Conservation (phyloP, 164 flowering plant species). For the Magnolia officinalis region DNA sequence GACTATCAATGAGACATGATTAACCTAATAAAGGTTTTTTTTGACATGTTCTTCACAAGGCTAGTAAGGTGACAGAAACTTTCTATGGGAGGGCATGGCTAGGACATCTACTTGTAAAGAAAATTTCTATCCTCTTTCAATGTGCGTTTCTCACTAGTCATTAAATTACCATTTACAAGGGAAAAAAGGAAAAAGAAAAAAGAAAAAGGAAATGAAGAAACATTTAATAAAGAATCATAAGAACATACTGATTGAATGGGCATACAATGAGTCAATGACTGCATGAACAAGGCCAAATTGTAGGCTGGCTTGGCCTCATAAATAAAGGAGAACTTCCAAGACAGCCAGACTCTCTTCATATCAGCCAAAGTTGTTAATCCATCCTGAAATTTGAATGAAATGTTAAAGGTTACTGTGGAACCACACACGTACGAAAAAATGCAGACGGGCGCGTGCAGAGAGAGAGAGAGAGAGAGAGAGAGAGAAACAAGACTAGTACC, state of each 20-base stretch:
- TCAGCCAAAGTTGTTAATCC: conserved; percentile 53
- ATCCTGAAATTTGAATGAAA: conserved; percentile 28
- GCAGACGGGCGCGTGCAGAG: background rate
- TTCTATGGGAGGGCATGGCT: no score
- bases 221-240: background rate
- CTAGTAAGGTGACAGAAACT: no score
- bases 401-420: background rate
- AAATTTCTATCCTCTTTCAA: no score
- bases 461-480: background rate
- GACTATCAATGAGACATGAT: no score
- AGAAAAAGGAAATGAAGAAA: background rate
- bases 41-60: no score
- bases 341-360: conserved; percentile 75
- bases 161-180: background rate
- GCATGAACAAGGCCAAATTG: conserved; percentile 70
- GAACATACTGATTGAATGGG: conserved; percentile 61
- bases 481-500: conserved; percentile 28
- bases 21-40: no score
- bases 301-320: conserved; percentile 68
- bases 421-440: background rate
- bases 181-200: no score
- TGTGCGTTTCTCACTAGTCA: background rate
- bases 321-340: conserved; percentile 68
- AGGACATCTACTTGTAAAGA: no score
- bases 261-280: conserved; percentile 68